phyloP scores from a whole-genome alignment of 2,329 filamentous ascomycete genomes.

The Hypoxylon sp. region DNA sequence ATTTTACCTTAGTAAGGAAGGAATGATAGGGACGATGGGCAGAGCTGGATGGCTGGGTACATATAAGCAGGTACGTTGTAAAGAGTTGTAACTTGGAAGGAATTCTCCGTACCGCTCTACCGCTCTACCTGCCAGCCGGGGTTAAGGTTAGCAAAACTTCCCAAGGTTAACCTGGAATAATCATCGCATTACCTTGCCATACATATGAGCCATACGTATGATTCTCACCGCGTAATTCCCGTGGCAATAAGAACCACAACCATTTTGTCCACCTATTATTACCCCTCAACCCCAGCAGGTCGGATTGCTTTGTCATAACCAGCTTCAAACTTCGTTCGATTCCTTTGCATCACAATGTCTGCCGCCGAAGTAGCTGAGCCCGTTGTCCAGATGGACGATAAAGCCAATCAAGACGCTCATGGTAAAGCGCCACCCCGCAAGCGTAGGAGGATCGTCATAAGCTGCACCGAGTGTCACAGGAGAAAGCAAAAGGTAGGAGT shows the following conservation, averaged over 20 bases:
- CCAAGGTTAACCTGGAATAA: too few species aligned
- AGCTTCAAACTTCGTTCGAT: conserved; percentile 19
- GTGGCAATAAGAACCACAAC: conserved; percentile 18
- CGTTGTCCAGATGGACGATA: conserved; percentile 41
- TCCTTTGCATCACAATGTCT: conserved; percentile 43
- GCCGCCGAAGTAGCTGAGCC: conserved; percentile 44
- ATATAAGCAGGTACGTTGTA: conserved; percentile 14
- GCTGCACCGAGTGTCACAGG: conserved; percentile 75
- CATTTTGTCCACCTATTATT: conserved; percentile 14
- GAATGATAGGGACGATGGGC: conserved; percentile 17
- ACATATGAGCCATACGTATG: conserved; percentile 18
- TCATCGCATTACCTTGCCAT: conserved; percentile 17
- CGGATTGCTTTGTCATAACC: conserved; percentile 12
- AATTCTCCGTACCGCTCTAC: conserved; percentile 12
- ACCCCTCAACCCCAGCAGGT: conserved; percentile 32
- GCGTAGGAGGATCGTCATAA: conserved; percentile 72
- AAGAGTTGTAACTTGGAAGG: conserved; percentile 9
- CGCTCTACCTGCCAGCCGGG: conserved; percentile 6
- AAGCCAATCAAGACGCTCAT: conserved; percentile 29
- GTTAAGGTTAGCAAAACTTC: conserved; percentile 6
- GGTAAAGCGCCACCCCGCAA: conserved; percentile 65
- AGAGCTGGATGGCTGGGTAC: conserved; percentile 6
- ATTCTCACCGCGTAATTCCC: conserved; percentile 42
- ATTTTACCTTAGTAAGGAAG: conserved; percentile 8
- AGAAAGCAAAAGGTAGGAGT: conserved; percentile 69